Conservation (phyloP, 805 yeast species). For the Wickerhamomyces queroliae region DNA sequence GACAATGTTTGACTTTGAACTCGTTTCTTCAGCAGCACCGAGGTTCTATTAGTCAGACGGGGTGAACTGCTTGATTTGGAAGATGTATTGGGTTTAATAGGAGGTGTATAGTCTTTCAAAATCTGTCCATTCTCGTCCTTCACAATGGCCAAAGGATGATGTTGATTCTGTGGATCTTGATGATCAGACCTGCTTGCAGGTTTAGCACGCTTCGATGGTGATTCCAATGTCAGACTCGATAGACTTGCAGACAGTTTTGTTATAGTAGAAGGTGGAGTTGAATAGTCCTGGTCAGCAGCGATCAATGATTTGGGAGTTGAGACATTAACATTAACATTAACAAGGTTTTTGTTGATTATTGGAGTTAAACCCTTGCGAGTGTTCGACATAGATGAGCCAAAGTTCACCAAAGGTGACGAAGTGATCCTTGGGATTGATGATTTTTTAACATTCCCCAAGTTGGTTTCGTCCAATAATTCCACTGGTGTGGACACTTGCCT, state of each 20-base stretch:
- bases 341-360: slow-evolving; percentile 1
- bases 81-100: too few relatives aligned
- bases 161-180: not conserved
- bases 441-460: slow-evolving; percentile 7
- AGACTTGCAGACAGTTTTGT: slow-evolving; percentile 11
- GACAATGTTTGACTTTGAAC: not conserved
- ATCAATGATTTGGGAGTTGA: not conserved
- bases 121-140: too few relatives aligned
- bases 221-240: slow-evolving; percentile 6
- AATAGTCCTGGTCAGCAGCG: not conserved
- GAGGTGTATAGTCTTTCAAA: too few relatives aligned
- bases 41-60: not conserved
- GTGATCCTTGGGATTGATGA: slow-evolving; percentile 19
- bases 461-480: slow-evolving; percentile 12
- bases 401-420: slow-evolving; percentile 11
- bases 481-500: slow-evolving; percentile 17
- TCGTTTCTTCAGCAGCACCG: not conserved
- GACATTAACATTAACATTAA: too few relatives aligned
- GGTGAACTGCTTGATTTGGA: not conserved
- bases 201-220: slow-evolving; percentile 4
- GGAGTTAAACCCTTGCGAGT: slow-evolving; percentile 9
- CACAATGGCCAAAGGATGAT: too few relatives aligned
- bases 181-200: not conserved
- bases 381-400: not conserved
- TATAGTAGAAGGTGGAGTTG: slow-evolving; percentile 13